Evolutionary conservation across 192 early-diverging fungal species (phyloP).

Genomic region (Diversispora epigaea): DNA sequence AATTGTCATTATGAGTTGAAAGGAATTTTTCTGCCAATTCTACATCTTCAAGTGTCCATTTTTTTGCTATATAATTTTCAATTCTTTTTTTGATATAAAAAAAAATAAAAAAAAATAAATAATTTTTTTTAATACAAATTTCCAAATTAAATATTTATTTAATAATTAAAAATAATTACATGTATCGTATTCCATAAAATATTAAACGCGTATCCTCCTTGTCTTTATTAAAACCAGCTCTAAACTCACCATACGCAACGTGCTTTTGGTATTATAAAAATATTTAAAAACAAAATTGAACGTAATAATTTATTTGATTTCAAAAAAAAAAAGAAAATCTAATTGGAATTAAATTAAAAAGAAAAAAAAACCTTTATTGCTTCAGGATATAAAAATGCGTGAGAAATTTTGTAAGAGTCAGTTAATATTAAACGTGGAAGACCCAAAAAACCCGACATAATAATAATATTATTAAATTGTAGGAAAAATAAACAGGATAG

Average conservation of each 20-base stretch:
- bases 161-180: slow-evolving; percentile 40
- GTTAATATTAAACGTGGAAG: slow-evolving; percentile 70
- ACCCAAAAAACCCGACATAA: slow-evolving; percentile 49
- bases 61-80: slow-evolving; percentile 66
- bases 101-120: too few species aligned
- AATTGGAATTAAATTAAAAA: too few species aligned
- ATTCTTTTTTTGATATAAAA: slow-evolving; percentile 44
- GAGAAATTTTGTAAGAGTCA: slow-evolving; percentile 84
- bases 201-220: slow-evolving; percentile 70
- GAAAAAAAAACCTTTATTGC: slow-evolving; percentile 49
- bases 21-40: slow-evolving; percentile 68
- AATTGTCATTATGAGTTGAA: slow-evolving; percentile 69
- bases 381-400: slow-evolving; percentile 73
- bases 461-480: too few species aligned
- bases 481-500: too few species aligned
- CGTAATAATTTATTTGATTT: not conserved
- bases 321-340: not conserved
- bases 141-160: not conserved
- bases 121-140: too few species aligned
- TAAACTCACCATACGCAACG: slow-evolving; percentile 84
- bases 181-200: slow-evolving; percentile 83
- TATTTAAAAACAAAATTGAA: not conserved
- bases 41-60: slow-evolving; percentile 72
- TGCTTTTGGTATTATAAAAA: slow-evolving; percentile 42
- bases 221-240: slow-evolving; percentile 65